Percentiles rank a stretch among this genome's conserved stretches.
These are phyloP conservation scores for Irpex sp. DNA, from an alignment of 1,284 basidiomycete species.

Conservation along the genomic window DNA sequence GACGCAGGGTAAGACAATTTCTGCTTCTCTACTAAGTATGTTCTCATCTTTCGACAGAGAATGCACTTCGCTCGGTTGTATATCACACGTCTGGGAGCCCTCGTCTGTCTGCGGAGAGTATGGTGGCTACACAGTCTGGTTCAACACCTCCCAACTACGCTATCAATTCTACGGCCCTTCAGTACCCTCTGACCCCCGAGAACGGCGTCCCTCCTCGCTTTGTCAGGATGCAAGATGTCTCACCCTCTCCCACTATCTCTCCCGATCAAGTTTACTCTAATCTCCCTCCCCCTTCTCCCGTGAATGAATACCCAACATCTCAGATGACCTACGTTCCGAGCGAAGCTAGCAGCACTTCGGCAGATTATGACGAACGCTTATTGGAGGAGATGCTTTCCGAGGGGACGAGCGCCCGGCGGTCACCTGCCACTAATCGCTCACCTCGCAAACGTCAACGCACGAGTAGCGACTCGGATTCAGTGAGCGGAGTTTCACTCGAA, in stretches of 20 bases:
- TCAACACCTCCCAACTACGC: slow-evolving; percentile 2
- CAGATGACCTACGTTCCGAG: slow-evolving; percentile 4
- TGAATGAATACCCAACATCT: not conserved
- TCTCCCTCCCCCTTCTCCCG: slow-evolving; percentile 1
- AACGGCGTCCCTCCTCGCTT: slow-evolving; percentile 16
- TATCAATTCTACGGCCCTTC: not conserved
- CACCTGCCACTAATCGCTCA: not conserved
- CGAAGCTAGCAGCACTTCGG: not conserved
- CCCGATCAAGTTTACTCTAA: slow-evolving; percentile 19
- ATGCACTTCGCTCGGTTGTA: slow-evolving; percentile 8
- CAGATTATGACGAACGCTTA: not conserved
- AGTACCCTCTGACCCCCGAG: slow-evolving; percentile 6
- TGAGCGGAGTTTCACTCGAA: slow-evolving; percentile 14
- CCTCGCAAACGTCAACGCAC: not conserved
- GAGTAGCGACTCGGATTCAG: slow-evolving; percentile 19
- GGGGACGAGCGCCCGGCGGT: not conserved
- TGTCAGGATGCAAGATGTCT: slow-evolving; percentile 27
- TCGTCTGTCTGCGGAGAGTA: not conserved
- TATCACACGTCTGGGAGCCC: slow-evolving; percentile 11
- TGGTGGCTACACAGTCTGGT: not conserved
- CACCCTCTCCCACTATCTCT: slow-evolving; percentile 26
- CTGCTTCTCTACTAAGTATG: not conserved
- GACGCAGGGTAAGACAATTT: slow-evolving; percentile 6
- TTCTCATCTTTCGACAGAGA: not conserved
- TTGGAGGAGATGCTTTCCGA: not conserved